These are phyloP conservation scores for Erigeron canadensis DNA, from an alignment of 129 eudicot species.

Conservation along the genomic window DNA sequence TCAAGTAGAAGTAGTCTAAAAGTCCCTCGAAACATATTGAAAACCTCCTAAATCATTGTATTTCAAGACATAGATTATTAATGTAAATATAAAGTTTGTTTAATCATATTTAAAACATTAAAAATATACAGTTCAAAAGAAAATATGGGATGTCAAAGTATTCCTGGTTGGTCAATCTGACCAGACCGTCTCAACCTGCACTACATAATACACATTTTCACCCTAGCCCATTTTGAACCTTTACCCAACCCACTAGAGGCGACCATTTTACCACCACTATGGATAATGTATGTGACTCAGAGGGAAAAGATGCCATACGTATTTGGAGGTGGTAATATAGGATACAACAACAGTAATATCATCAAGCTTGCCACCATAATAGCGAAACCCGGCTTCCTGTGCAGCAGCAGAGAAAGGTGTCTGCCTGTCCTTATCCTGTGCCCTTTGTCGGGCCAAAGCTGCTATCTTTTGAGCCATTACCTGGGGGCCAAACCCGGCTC, in stretches of 20 bases:
- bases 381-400: slow-evolving; percentile 75
- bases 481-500: slow-evolving; percentile 78
- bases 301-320: slow-evolving; percentile 27
- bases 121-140: neutral
- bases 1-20: neutral
- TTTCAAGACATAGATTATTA: neutral
- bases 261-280: neutral
- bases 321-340: slow-evolving; percentile 50
- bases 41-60: neutral
- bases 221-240: neutral
- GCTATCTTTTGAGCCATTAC: slow-evolving; percentile 86
- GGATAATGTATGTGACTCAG: neutral
- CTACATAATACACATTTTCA: neutral
- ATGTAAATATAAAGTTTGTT: neutral
- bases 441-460: slow-evolving; percentile 80
- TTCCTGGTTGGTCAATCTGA: neutral
- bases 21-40: neutral
- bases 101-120: neutral
- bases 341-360: slow-evolving; percentile 89
- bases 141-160: neutral
- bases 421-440: slow-evolving; percentile 65
- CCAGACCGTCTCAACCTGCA: neutral
- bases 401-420: slow-evolving; percentile 84
- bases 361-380: slow-evolving; percentile 79
- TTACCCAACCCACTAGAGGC: neutral